phyloP scores from a whole-genome alignment of 148 eudicot genomes.

The Chenopodium formosanum region DNA sequence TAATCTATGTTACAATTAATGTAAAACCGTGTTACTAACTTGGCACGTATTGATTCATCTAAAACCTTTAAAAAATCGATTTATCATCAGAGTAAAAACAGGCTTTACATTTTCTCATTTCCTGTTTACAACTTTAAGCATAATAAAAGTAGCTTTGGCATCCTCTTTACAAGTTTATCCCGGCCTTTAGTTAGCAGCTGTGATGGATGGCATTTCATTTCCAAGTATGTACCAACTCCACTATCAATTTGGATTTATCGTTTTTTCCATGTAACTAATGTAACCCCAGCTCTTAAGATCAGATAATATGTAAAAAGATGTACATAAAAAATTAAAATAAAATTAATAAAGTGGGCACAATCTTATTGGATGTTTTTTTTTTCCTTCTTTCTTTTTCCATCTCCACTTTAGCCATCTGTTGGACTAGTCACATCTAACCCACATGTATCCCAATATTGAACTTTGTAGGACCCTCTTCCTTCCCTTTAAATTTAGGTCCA shows the following conservation, averaged over 20 bases:
- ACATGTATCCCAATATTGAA: conserved; percentile 27
- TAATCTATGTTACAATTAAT: too few species aligned
- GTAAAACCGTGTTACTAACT: too few species aligned
- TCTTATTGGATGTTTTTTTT: not conserved
- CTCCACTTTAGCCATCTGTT: conserved; percentile 19
- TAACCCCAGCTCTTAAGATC: not conserved
- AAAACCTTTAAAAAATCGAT: not conserved
- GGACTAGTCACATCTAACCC: conserved; percentile 25
- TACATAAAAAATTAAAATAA: too few species aligned
- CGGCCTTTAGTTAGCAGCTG: conserved; percentile 3
- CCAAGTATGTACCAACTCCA: conserved; percentile 27
- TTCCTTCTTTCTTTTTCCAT: conserved; percentile 9
- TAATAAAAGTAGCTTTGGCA: not conserved
- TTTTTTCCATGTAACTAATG: conserved; percentile 20
- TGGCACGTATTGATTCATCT: too few species aligned
- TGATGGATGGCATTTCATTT: conserved; percentile 11
- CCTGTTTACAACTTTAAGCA: not conserved
- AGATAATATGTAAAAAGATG: not conserved
- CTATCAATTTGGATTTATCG: conserved; percentile 24
- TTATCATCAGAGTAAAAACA: too few species aligned
- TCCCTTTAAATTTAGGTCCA: not conserved
- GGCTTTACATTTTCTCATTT: not conserved
- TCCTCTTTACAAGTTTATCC: not conserved
- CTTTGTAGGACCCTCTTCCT: conserved; percentile 5
- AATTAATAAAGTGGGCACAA: not conserved